Conservation (phyloP, 2,329 filamentous ascomycete species). For the Xylariales sp. region DNA sequence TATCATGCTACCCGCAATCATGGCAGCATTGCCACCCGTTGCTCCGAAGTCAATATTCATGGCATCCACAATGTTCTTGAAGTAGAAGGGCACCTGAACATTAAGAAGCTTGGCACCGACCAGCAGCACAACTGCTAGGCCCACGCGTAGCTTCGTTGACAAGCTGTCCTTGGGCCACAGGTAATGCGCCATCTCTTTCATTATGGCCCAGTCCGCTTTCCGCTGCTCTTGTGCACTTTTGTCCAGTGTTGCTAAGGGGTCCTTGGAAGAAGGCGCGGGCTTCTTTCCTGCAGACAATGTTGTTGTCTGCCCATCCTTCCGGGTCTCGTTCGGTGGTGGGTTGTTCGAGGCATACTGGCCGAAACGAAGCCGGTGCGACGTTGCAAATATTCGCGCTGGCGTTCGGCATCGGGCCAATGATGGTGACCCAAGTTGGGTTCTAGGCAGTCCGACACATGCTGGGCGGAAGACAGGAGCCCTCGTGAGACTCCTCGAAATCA, state of each 20-base stretch:
- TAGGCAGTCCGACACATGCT: slow-evolving; percentile 5
- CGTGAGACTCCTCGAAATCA: slow-evolving; percentile 10
- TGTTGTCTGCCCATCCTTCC: slow-evolving; percentile 9
- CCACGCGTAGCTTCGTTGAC: slow-evolving; percentile 78
- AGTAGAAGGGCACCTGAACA: slow-evolving; percentile 98
- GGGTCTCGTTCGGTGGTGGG: slow-evolving; percentile 5
- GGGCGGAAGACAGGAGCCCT: slow-evolving; percentile 9
- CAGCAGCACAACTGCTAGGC: slow-evolving; percentile 76
- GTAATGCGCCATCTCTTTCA: slow-evolving; percentile 95
- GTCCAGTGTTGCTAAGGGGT: slow-evolving; percentile 60
- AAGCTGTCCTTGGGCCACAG: slow-evolving; percentile 90
- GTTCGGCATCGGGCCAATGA: not conserved
- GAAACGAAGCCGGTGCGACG: slow-evolving; percentile 15
- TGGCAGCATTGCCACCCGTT: slow-evolving; percentile 81
- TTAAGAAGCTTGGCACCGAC: slow-evolving; percentile 92
- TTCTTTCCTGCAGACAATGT: slow-evolving; percentile 3
- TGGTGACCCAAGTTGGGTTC: not conserved
- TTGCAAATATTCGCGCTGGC: slow-evolving; percentile 15
- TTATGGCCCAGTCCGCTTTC: slow-evolving; percentile 96
- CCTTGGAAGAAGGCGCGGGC: slow-evolving; percentile 24
- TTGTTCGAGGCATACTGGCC: slow-evolving; percentile 10
- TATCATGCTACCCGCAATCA: slow-evolving; percentile 88
- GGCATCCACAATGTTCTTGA: slow-evolving; percentile 94
- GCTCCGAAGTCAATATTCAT: slow-evolving; percentile 95
- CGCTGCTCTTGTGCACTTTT: slow-evolving; percentile 80